These are phyloP conservation scores for Moniliophthora roreri DNA, from an alignment of 1,284 basidiomycete species.

Conservation along the genomic window DNA sequence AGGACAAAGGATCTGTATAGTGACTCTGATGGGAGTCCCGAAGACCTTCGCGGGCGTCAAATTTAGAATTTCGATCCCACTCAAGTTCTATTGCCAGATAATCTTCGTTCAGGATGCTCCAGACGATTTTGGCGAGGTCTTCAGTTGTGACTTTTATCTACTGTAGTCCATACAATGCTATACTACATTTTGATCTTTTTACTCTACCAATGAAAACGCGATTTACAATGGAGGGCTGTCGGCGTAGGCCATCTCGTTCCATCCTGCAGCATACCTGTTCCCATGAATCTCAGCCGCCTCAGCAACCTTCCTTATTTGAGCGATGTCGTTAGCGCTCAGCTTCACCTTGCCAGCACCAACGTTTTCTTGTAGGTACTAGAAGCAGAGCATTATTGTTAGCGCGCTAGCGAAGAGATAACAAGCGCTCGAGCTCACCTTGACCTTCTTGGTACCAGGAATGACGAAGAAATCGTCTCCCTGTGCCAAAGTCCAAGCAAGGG, in stretches of 20 bases:
- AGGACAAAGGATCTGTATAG: too few species aligned
- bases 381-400: not conserved
- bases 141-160: too few species aligned
- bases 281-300: constrained; percentile 17
- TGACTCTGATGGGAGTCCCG: too few species aligned
- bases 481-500: constrained; percentile 46
- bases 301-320: constrained; percentile 15
- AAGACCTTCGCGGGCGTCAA: too few species aligned
- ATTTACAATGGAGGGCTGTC: constrained; percentile 6
- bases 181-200: too few species aligned
- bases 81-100: too few species aligned
- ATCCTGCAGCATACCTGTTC: constrained; percentile 9
- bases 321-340: constrained; percentile 17
- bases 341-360: constrained; percentile 14
- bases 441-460: constrained; percentile 36
- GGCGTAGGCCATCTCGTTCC: not conserved
- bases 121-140: too few species aligned
- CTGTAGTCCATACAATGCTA: too few species aligned
- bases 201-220: too few species aligned
- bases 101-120: too few species aligned
- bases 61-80: too few species aligned
- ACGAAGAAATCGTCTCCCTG: constrained; percentile 41
- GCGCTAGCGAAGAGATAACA: not conserved
- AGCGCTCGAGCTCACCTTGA: constrained; percentile 9
- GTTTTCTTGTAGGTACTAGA: constrained; percentile 23